These are phyloP conservation scores for Eragrostis tef DNA, from an alignment of 202 grass and related monocot genomes.

Conservation along the genomic window DNA sequence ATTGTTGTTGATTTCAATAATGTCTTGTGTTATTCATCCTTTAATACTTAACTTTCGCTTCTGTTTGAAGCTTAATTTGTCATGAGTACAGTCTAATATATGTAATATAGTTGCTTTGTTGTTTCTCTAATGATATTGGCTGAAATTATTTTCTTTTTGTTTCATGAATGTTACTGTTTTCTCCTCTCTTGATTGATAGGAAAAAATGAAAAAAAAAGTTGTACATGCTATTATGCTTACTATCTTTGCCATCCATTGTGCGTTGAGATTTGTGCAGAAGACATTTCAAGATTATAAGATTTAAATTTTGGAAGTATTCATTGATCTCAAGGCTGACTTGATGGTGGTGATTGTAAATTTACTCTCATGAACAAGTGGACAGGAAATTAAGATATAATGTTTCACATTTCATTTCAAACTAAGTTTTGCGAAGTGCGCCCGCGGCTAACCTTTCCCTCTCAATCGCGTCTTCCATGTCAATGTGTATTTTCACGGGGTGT, in stretches of 20 bases:
- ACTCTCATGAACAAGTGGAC: background rate
- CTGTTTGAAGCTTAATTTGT: background rate
- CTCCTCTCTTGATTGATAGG: slow-evolving; percentile 20
- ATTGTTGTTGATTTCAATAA: background rate
- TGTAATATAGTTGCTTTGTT: too few species aligned
- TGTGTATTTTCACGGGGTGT: background rate
- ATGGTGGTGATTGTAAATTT: too few species aligned
- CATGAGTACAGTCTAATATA: too few species aligned
- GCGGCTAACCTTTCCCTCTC: background rate
- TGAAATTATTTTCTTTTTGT: background rate
- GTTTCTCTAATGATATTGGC: background rate
- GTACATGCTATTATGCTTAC: background rate
- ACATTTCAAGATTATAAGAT: background rate
- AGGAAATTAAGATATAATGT: background rate
- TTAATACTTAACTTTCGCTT: background rate
- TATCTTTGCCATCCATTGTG: background rate
- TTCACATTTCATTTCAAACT: slow-evolving; percentile 12
- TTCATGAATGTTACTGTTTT: background rate
- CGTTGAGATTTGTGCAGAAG: background rate
- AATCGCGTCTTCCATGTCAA: background rate
- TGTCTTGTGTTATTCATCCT: background rate
- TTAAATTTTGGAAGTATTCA: background rate
- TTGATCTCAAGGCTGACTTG: background rate
- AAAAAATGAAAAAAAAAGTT: background rate
- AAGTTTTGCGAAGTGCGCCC: background rate